Evolutionary conservation across 768 basidiomycete genomes (phyloP).

Genomic region (Rhodotorula babjevae): DNA sequence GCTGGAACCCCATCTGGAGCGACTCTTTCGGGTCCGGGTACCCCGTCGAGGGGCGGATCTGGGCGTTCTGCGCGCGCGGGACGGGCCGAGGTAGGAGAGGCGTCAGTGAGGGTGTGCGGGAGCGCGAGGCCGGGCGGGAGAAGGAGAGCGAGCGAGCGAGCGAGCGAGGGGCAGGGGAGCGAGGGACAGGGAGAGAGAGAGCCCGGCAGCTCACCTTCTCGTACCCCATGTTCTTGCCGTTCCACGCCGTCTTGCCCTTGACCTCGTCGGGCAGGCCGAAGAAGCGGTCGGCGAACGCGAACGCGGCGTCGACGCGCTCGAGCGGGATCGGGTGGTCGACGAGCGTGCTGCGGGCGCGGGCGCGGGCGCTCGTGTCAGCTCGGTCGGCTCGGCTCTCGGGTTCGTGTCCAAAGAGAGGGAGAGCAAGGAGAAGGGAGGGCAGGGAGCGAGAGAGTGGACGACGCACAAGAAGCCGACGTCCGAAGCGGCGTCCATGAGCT

Average conservation of each 20-base stretch:
- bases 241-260: slow-evolving; percentile 42
- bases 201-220: background rate
- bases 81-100: background rate
- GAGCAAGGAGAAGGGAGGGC: background rate
- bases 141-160: too few relatives aligned
- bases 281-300: slow-evolving; percentile 39
- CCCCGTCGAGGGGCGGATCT: slow-evolving; percentile 43
- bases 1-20: slow-evolving; percentile 42
- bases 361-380: too few relatives aligned
- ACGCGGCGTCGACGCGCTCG: slow-evolving; percentile 38
- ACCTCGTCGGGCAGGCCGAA: slow-evolving; percentile 39
- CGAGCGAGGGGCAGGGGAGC: background rate
- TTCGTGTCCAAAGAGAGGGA: too few relatives aligned
- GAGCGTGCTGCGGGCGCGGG: slow-evolving; percentile 30
- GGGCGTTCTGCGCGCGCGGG: slow-evolving; percentile 1
- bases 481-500: slow-evolving; percentile 40
- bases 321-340: slow-evolving; percentile 43
- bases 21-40: slow-evolving; percentile 44
- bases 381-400: too few relatives aligned
- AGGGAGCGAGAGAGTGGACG: too few relatives aligned
- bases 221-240: slow-evolving; percentile 27
- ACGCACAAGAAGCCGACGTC: slow-evolving; percentile 45
- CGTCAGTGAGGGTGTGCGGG: too few relatives aligned
- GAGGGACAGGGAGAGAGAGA: background rate
- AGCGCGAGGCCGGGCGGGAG: too few relatives aligned